Base-by-base conservation (phyloP, 2,329 filamentous ascomycete genomes). In the Coniochaeta sp. region DNA sequence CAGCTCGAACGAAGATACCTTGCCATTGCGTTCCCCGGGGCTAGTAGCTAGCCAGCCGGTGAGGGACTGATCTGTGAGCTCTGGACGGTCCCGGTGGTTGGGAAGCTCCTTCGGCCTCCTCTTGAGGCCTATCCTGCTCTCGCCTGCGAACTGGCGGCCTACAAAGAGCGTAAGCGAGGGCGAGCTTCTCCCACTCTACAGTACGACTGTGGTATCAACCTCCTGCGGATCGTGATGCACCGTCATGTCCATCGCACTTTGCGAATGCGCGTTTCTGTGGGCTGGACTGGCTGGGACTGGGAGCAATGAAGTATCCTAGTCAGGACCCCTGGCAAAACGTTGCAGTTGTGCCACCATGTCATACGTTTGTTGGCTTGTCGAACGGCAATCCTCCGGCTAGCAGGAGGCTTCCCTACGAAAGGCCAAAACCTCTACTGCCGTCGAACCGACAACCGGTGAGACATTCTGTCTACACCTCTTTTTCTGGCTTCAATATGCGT, bases 341-440 rank as follows among this genome's bases (percentile, higher is more conserved):
- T 42, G 20, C 38, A 42, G 18, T 42, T 42, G 38, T 42, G 38
- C 38, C 38, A 42, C 38, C 20, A 42, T 24, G 38, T 42, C 38
- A 22, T 42, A 42, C 20, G 38, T 42, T 42, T 42, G 38, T 10
- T n/a, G 4, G 20, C 12, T 38, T 38, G 33, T 22, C 33, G 3
- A 38, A 42, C 20, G 38, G 38, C 12, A 42, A 24, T 14, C 38
- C 22, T 26, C 20, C 20, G 38, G 20, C 20, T 42, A 42, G 18
- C 38, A 22, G 38, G 26, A 24, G 20, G 20, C 10, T 26, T 18
- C 3, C 20, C n/a, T n/a, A n/a, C n/a, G n/a, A n/a, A n/a, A n/a
- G n/a, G n/a, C n/a, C n/a, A n/a, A n/a, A n/a, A n/a, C n/a, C n/a
- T n/a, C n/a, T n/a, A n/a, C n/a, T n/a, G n/a, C n/a, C n/a, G n/a